Percentiles rank a stretch among this genome's conserved stretches.
These are phyloP conservation scores for Lasiodiplodia hormozganensis DNA, from an alignment of 2,329 filamentous ascomycete species.

Conservation along the genomic window DNA sequence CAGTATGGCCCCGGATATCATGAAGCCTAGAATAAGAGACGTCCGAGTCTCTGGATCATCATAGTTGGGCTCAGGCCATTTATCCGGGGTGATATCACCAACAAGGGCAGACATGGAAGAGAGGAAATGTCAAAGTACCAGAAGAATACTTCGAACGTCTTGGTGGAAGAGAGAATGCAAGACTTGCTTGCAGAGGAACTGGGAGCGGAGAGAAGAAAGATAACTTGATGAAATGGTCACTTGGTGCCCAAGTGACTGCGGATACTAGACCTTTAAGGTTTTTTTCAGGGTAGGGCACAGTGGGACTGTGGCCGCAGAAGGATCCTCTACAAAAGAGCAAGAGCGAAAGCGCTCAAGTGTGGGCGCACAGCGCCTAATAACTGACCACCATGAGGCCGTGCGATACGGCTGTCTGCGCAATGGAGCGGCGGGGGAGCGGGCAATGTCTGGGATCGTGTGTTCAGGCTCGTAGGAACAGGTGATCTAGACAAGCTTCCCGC, in stretches of 20 bases:
- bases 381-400: background rate
- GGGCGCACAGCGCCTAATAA: conserved; percentile 12
- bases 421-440: conserved; percentile 5
- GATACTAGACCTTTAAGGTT: conserved; percentile 8
- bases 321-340: background rate
- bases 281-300: background rate
- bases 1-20: conserved; percentile 35
- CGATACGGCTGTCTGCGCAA: conserved; percentile 5
- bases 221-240: conserved; percentile 11
- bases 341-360: background rate
- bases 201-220: background rate
- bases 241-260: conserved; percentile 16
- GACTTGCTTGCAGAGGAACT: background rate
- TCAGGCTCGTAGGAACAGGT: background rate
- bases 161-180: conserved; percentile 8
- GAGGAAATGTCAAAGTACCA: conserved; percentile 14
- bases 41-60: conserved; percentile 37
- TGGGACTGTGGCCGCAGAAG: background rate
- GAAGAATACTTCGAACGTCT: conserved; percentile 4
- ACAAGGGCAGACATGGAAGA: conserved; percentile 24
- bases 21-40: conserved; percentile 37
- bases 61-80: conserved; percentile 41
- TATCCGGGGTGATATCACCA: conserved; percentile 4
- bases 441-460: background rate
- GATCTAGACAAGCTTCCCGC: conserved; percentile 14